Conservation (phyloP, 345 rosid species). For the Rhodamnia argentea region DNA sequence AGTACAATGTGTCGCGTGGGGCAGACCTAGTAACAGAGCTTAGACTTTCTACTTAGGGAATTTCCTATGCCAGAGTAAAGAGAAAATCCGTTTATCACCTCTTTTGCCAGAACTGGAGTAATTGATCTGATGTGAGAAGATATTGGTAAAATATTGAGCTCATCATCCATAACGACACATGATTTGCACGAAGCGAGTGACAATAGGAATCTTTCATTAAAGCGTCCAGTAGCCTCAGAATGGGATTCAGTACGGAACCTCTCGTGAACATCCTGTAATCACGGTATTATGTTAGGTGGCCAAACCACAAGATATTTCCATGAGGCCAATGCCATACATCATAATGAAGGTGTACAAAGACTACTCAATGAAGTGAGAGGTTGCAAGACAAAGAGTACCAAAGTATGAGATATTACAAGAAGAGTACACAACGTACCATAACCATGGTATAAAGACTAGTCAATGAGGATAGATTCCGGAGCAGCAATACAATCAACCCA, state of each 20-base stretch:
- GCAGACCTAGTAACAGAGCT: not conserved
- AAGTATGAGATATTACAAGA: not conserved
- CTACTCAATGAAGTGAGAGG: conserved; percentile 77
- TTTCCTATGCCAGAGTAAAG: not conserved
- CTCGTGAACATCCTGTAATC: conserved; percentile 89
- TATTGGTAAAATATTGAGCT: conserved; percentile 82
- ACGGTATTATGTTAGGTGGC: not conserved
- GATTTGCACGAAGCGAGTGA: conserved; percentile 91
- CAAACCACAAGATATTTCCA: not conserved
- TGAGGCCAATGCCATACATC: conserved; percentile 28
- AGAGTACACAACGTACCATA: conserved; percentile 49
- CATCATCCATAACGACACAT: conserved; percentile 92
- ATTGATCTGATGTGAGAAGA: conserved; percentile 89
- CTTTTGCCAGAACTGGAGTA: conserved; percentile 38
- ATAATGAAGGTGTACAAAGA: conserved; percentile 70
- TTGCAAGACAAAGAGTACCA: not conserved
- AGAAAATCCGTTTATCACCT: conserved; percentile 30
- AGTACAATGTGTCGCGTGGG: not conserved
- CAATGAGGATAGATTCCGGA: conserved; percentile 71
- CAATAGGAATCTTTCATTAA: conserved; percentile 84
- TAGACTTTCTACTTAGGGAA: not conserved
- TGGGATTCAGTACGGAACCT: conserved; percentile 96
- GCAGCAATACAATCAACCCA: conserved; percentile 68
- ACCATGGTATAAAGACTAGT: conserved; percentile 93
- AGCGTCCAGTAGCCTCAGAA: conserved; percentile 74